These are phyloP conservation scores for Hypoxylon perforatum DNA, from an alignment of 495 filamentous ascomycete species.

Conservation along the genomic window DNA sequence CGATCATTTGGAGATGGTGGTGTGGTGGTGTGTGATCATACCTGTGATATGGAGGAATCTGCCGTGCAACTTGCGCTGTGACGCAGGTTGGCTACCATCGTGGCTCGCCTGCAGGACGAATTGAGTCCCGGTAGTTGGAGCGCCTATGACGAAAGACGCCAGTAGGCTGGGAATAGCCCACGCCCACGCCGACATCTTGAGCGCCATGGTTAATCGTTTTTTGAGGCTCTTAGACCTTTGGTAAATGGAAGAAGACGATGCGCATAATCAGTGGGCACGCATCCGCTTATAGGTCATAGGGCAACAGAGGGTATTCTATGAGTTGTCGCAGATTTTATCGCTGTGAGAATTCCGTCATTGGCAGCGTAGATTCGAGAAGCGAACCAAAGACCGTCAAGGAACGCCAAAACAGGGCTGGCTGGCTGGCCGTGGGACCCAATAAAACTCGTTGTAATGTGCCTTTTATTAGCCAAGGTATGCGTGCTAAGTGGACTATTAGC, in stretches of 20 bases:
- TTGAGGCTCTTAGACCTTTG: constrained; percentile 26
- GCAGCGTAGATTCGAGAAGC: constrained; percentile 29
- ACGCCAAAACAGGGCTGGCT: constrained; percentile 32
- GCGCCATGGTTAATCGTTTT: constrained; percentile 34
- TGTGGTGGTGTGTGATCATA: constrained; percentile 50
- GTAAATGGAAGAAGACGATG: not conserved
- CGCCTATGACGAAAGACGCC: constrained; percentile 41
- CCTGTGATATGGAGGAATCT: constrained; percentile 96
- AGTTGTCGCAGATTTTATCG: constrained; percentile 21
- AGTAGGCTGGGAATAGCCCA: constrained; percentile 41
- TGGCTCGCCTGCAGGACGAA: constrained; percentile 39
- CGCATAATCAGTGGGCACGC: constrained; percentile 12
- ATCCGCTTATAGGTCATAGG: constrained; percentile 28
- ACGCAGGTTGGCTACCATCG: constrained; percentile 33
- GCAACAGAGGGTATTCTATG: not conserved
- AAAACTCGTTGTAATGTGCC: constrained; percentile 15
- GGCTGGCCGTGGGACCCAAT: constrained; percentile 26
- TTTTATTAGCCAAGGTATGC: constrained; percentile 19
- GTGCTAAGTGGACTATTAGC: constrained; percentile 31
- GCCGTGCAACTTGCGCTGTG: constrained; percentile 71
- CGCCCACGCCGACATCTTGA: constrained; percentile 29
- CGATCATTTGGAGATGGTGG: constrained; percentile 15
- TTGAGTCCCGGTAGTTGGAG: constrained; percentile 42
- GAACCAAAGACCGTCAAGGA: constrained; percentile 32
- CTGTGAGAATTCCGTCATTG: constrained; percentile 32